Evolutionary conservation across 2,329 filamentous ascomycete genomes (phyloP).

Genomic region (Drechslerella coelobrocha): DNA sequence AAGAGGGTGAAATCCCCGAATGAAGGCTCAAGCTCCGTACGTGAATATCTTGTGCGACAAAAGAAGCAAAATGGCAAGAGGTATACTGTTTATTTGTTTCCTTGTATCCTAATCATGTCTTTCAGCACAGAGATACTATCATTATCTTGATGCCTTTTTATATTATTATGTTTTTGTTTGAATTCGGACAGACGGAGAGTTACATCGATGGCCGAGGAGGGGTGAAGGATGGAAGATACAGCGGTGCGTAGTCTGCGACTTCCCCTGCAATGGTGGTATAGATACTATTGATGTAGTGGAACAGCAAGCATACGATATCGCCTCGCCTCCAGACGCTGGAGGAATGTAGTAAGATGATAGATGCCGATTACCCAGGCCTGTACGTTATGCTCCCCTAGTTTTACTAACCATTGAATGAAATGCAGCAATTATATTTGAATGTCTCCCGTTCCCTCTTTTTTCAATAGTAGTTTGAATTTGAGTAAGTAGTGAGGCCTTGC

Average conservation of each 20-base stretch:
- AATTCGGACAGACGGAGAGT: not conserved
- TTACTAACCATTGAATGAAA: constrained; percentile 34
- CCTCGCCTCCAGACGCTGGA: constrained; percentile 3
- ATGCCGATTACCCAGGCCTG: constrained; percentile 14
- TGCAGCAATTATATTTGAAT: constrained; percentile 14
- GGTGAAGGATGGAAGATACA: constrained; percentile 11
- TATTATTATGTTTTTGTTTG: constrained; percentile 3
- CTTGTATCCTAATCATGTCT: constrained; percentile 47
- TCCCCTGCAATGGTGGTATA: constrained; percentile 45
- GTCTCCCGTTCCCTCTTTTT: not conserved
- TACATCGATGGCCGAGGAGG: not conserved
- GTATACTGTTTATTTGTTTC: constrained; percentile 31
- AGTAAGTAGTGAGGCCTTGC: constrained; percentile 8
- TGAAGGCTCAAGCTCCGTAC: constrained; percentile 36
- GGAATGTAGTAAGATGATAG: constrained; percentile 8
- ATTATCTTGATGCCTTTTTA: constrained; percentile 16
- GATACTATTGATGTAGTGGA: constrained; percentile 50
- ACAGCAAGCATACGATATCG: constrained; percentile 40
- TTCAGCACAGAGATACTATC: constrained; percentile 17
- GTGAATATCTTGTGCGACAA: constrained; percentile 33
- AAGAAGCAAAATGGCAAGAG: constrained; percentile 16
- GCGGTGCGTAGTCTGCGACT: constrained; percentile 50
- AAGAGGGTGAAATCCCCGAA: constrained; percentile 46
- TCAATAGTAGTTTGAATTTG: not conserved
- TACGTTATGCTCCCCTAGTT: constrained; percentile 50